Base-by-base conservation (phyloP, 495 filamentous ascomycete species). In the Neurospora intermedia region DNA sequence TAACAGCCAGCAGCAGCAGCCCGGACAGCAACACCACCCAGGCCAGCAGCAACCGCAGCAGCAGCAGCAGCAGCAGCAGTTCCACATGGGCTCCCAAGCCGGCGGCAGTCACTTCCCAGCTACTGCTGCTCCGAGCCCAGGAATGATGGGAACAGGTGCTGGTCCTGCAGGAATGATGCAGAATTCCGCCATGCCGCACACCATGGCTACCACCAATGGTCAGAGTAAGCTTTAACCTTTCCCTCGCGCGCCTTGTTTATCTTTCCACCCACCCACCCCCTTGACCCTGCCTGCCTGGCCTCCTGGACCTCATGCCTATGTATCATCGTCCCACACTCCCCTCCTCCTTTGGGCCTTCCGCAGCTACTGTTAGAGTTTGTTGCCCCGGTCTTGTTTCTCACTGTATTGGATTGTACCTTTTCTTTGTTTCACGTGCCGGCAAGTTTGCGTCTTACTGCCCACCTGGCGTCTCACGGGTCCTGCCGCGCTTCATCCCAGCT, bases 81-180 rank as follows among this genome's bases (percentile, higher is more conserved):
- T 82, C 72, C 81, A 82, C 75, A 84, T 85, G 82, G 80, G 77
- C 72, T 77, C 79, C 72, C 83, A 85, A 75, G 76, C 79, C 66
- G 82, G 54, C 31, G 23, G 54, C 54, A 27, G 80, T 45, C 77
- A 77, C 54, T 86, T 85, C 69, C 81, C 82, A 48, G 82, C 77
- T 66, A 27, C 54, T 54, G 82, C 78, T 69, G 80, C 76, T 71
- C 79, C 81, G 48, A 85, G 84, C 74, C 79, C 79, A 40, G 76
- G 77, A 75, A 82, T 86, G 82, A 87, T 86, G 84, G 78, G 82
- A 73, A 66, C 54, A 66, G 83, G 74, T 77, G 81, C 81, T 71
- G 81, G 81, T 71, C 81, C 83, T 81, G 83, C 84, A 81, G 84
- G 82, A 80, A 85, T 87, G 83, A 86, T 86, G 85, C 85, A 84